A percentile compares a stretch with the other conserved stretches of the same genome.
phyloP scores from a whole-genome alignment of 192 early-diverging fungal species.

The Backusella circina region DNA sequence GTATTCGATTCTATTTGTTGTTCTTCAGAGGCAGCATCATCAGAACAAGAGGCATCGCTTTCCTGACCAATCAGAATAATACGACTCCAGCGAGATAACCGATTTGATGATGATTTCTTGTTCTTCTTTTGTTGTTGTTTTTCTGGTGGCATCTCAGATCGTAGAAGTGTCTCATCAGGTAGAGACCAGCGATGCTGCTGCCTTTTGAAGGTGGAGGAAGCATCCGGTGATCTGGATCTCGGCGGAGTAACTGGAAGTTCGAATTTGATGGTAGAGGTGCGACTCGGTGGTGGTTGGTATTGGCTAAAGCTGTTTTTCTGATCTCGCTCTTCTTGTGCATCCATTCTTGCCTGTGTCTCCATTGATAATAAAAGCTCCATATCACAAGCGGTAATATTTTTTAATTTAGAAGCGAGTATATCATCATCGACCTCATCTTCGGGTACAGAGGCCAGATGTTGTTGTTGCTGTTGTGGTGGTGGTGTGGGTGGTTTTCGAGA shows the following conservation, averaged over 20 bases:
- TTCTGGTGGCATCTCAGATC: background rate
- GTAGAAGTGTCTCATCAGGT: background rate
- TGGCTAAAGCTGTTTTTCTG: background rate
- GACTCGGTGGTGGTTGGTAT: conserved; percentile 9
- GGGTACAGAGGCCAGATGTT: background rate
- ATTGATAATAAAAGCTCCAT: conserved; percentile 22
- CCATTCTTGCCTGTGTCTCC: conserved; percentile 29
- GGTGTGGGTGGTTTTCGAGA: background rate
- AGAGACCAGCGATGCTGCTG: background rate
- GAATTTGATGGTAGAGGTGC: conserved; percentile 26
- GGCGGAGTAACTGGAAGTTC: conserved; percentile 27
- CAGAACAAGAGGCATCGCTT: background rate
- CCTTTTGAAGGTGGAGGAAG: no score
- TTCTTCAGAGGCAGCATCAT: background rate
- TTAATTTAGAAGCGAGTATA: conserved; percentile 8
- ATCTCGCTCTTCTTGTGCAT: conserved; percentile 15
- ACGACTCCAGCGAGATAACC: conserved; percentile 12
- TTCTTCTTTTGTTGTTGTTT: conserved; percentile 3
- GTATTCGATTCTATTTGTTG: background rate
- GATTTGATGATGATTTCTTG: no score
- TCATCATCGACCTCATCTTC: background rate
- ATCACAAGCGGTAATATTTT: conserved; percentile 15
- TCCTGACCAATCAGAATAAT: conserved; percentile 14
- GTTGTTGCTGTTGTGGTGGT: background rate
- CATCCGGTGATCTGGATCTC: conserved; percentile 17